Evolutionary conservation across 2,329 filamentous ascomycete genomes (phyloP).

Genomic region (Fusarium mundagurra): DNA sequence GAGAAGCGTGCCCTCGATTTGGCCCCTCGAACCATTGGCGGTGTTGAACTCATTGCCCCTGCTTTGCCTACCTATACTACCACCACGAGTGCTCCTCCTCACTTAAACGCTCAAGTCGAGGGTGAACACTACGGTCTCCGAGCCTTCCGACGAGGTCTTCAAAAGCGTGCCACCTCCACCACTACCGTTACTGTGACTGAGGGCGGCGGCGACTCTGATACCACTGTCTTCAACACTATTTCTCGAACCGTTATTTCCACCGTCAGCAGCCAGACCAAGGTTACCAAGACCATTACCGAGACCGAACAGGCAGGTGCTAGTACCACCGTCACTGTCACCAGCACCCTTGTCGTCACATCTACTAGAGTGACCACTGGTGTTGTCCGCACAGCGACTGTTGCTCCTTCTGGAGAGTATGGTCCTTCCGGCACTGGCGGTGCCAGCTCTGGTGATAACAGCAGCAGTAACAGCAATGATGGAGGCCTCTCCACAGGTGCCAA

Average conservation of each 20-base stretch:
- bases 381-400: constrained; percentile 42
- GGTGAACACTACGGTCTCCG: constrained; percentile 29
- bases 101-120: constrained; percentile 7
- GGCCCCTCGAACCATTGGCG: constrained; percentile 42
- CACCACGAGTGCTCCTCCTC: constrained; percentile 27
- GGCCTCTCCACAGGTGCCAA: constrained; percentile 55
- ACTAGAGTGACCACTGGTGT: constrained; percentile 47
- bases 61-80: constrained; percentile 34
- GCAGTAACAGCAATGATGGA: constrained; percentile 26
- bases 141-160: constrained; percentile 38
- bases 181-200: constrained; percentile 46
- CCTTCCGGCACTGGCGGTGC: constrained; percentile 25
- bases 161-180: constrained; percentile 50
- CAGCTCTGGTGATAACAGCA: constrained; percentile 15
- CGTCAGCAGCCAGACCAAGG: constrained; percentile 41
- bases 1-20: constrained; percentile 47
- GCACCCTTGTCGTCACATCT: constrained; percentile 49
- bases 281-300: constrained; percentile 47
- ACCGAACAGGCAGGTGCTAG: constrained; percentile 49
- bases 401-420: constrained; percentile 40
- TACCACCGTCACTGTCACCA: constrained; percentile 52
- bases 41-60: constrained; percentile 21
- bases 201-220: constrained; percentile 29
- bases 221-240: constrained; percentile 43
- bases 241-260: constrained; percentile 48